phyloP scores from a whole-genome alignment of 2,329 filamentous ascomycete genomes.

The Botryotinia calthae region DNA sequence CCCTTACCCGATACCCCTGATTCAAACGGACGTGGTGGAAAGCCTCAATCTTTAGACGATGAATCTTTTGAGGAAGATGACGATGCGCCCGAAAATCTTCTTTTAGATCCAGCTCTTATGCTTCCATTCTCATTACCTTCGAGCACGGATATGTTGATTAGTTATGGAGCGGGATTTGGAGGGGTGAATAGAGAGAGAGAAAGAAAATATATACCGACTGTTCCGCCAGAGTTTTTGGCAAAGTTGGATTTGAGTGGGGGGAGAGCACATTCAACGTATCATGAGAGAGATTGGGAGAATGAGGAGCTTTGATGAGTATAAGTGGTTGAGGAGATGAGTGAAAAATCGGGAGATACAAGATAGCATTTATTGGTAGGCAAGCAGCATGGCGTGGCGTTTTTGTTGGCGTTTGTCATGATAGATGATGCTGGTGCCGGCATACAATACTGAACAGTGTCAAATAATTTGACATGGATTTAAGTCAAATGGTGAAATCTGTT shows the following conservation, averaged over 20 bases:
- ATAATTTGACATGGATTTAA: neutral
- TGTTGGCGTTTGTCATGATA: slow-evolving; percentile 10
- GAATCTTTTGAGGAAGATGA: slow-evolving; percentile 52
- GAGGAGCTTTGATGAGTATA: slow-evolving; percentile 46
- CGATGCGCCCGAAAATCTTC: slow-evolving; percentile 69
- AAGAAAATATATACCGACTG: slow-evolving; percentile 91
- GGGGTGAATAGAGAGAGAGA: slow-evolving; percentile 88
- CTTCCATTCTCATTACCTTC: slow-evolving; percentile 94
- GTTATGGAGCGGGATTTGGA: slow-evolving; percentile 91
- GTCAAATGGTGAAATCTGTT: neutral
- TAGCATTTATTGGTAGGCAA: slow-evolving; percentile 19
- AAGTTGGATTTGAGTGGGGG: slow-evolving; percentile 66
- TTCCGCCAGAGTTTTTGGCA: slow-evolving; percentile 87
- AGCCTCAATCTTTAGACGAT: slow-evolving; percentile 31
- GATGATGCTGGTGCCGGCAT: neutral
- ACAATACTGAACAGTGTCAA: neutral
- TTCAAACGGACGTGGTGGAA: slow-evolving; percentile 42
- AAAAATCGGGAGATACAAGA: neutral
- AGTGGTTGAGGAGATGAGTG: neutral
- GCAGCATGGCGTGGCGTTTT: slow-evolving; percentile 19
- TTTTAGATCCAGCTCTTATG: slow-evolving; percentile 87
- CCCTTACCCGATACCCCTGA: slow-evolving; percentile 45
- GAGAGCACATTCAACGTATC: slow-evolving; percentile 55
- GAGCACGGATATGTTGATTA: slow-evolving; percentile 95
- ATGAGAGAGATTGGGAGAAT: slow-evolving; percentile 65